Conservation (phyloP, 345 rosid genomes). For the Clarkia xantiana region DNA sequence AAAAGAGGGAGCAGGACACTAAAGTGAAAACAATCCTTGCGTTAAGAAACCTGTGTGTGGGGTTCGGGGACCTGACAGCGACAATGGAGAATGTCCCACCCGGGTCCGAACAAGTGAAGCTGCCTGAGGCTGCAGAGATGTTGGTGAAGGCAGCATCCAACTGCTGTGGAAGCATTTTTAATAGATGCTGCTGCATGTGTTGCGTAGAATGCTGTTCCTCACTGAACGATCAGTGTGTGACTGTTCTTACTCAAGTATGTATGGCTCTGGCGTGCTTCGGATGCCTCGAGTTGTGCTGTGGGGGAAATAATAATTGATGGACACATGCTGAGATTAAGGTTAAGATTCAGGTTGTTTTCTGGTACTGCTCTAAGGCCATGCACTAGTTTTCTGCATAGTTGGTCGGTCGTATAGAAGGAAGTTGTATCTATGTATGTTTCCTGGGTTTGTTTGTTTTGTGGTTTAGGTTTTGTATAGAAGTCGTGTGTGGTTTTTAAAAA, state of each 20-base stretch:
- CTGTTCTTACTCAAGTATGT: constrained; percentile 46
- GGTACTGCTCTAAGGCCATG: too few relatives aligned
- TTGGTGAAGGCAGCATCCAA: constrained; percentile 59
- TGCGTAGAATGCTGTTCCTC: constrained; percentile 58
- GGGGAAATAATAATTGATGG: not conserved
- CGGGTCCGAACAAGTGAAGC: constrained; percentile 32
- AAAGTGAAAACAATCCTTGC: constrained; percentile 16
- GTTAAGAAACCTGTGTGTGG: constrained; percentile 33
- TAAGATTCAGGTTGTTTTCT: too few relatives aligned
- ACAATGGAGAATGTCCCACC: constrained; percentile 54
- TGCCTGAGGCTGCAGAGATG: constrained; percentile 73
- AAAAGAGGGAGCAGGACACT: constrained; percentile 9
- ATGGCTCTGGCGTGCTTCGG: constrained; percentile 56
- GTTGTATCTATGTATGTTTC: too few relatives aligned
- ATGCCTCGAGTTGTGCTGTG: constrained; percentile 72
- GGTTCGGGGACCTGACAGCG: constrained; percentile 61
- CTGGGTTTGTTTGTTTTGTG: too few relatives aligned
- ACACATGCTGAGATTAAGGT: too few relatives aligned
- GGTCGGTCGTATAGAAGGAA: too few relatives aligned
- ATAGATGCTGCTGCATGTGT: constrained; percentile 70
- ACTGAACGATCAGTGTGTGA: constrained; percentile 52
- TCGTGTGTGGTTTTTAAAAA: too few relatives aligned
- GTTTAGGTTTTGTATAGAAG: too few relatives aligned
- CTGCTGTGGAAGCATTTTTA: constrained; percentile 42
- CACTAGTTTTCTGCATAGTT: too few relatives aligned